A percentile compares a stretch with the other conserved stretches of the same genome.
phyloP scores from a whole-genome alignment of 257 asterid genomes.

The Anisodus tanguticus region DNA sequence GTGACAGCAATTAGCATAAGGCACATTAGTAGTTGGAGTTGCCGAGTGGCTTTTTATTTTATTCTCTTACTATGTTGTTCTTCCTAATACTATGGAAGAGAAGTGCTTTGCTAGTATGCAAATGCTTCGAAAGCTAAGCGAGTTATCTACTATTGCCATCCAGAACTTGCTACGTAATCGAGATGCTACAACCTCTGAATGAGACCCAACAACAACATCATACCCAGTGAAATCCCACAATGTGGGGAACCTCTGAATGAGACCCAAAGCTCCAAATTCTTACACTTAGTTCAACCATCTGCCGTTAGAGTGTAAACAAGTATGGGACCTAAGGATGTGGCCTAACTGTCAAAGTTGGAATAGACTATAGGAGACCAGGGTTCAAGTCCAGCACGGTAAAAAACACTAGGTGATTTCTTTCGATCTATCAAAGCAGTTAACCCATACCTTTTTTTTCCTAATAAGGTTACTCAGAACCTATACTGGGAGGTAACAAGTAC shows the following conservation, averaged over 20 bases:
- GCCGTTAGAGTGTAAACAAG: background rate
- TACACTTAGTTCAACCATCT: slow-evolving; percentile 14
- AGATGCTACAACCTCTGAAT: background rate
- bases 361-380: background rate
- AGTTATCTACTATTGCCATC: background rate
- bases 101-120: background rate
- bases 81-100: background rate
- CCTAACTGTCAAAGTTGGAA: slow-evolving; percentile 11
- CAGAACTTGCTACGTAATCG: background rate
- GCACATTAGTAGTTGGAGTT: slow-evolving; percentile 5
- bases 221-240: no score
- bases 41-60: background rate
- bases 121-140: background rate
- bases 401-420: background rate
- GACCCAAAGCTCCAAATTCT: slow-evolving; percentile 9
- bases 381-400: background rate
- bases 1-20: background rate
- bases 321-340: background rate
- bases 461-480: background rate
- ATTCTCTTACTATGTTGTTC: background rate
- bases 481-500: background rate
- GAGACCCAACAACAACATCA: background rate
- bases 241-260: background rate
- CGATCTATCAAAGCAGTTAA: background rate
- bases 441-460: background rate